Evolutionary conservation across 305 asterid species (phyloP).

Genomic region (Fraxinus nigra): DNA sequence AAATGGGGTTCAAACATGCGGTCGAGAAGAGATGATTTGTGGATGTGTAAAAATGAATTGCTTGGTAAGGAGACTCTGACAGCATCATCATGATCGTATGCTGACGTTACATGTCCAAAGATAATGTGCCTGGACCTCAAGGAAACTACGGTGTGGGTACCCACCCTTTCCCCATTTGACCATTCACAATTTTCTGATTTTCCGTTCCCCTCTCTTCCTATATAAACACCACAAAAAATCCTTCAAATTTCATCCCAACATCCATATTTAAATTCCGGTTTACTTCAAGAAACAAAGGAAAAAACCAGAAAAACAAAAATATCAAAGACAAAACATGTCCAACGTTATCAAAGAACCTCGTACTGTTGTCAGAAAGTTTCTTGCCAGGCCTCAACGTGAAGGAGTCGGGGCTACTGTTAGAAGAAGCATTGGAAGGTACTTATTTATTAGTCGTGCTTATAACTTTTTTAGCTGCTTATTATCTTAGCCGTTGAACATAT

Average conservation of each 20-base stretch:
- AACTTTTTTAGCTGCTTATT: background rate
- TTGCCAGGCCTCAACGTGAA: constrained; percentile 75
- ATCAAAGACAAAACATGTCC: constrained; percentile 28
- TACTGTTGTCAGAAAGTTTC: constrained; percentile 56
- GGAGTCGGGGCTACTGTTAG: constrained; percentile 87
- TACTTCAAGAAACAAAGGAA: background rate
- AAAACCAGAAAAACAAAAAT: background rate
- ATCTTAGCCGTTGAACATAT: background rate
- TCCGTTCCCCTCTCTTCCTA: constrained; percentile 5
- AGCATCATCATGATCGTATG: constrained; percentile 24
- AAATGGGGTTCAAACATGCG: too few species aligned
- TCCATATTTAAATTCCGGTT: background rate
- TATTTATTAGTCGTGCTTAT: background rate
- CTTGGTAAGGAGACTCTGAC: background rate
- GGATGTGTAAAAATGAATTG: background rate
- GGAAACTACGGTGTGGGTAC: constrained; percentile 5
- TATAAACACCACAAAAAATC: constrained; percentile 1
- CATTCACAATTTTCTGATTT: constrained; percentile 11
- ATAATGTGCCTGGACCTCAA: constrained; percentile 22
- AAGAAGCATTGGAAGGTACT: constrained; percentile 84
- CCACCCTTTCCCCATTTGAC: constrained; percentile 21
- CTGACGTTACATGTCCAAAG: background rate
- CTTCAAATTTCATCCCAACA: background rate
- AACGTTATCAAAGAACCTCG: constrained; percentile 58
- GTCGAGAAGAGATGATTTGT: too few species aligned